A percentile compares a stretch with the other conserved stretches of the same genome.
Evolutionary conservation across 2,329 filamentous ascomycete species (phyloP).

Genomic region (Lachnellula hyalina): DNA sequence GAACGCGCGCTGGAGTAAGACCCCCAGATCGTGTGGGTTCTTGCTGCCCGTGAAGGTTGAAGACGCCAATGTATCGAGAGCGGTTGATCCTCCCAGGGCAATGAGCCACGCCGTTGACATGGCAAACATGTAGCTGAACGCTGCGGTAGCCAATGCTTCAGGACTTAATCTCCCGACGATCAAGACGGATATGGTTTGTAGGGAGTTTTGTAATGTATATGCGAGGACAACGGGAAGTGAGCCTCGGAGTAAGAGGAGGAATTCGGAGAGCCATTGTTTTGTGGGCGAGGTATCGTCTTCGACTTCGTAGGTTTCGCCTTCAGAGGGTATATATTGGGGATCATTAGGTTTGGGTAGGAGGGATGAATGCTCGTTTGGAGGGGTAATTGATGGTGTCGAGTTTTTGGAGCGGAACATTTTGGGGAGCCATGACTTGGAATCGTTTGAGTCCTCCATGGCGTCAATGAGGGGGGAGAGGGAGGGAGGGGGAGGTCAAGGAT

Average conservation of each 20-base stretch:
- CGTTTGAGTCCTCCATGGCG: slow-evolving; percentile 19
- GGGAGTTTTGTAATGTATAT: slow-evolving; percentile 78
- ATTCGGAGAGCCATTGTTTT: slow-evolving; percentile 47
- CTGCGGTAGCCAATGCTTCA: slow-evolving; percentile 73
- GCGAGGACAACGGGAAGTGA: slow-evolving; percentile 76
- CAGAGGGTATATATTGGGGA: slow-evolving; percentile 6
- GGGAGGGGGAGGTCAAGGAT: not conserved
- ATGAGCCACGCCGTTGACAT: slow-evolving; percentile 87
- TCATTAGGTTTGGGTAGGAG: slow-evolving; percentile 22
- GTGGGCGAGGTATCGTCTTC: slow-evolving; percentile 19
- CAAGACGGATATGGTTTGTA: slow-evolving; percentile 77
- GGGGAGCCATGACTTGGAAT: slow-evolving; percentile 26
- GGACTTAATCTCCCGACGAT: slow-evolving; percentile 76
- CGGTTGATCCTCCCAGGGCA: slow-evolving; percentile 78
- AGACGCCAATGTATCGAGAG: slow-evolving; percentile 78
- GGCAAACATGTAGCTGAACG: slow-evolving; percentile 91
- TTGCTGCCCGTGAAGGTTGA: slow-evolving; percentile 76
- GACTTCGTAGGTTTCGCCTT: slow-evolving; percentile 24
- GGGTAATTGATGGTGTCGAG: slow-evolving; percentile 16
- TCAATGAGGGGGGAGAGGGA: not conserved
- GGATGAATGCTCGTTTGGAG: slow-evolving; percentile 28
- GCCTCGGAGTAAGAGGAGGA: slow-evolving; percentile 61
- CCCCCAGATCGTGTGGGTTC: slow-evolving; percentile 71
- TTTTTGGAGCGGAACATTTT: slow-evolving; percentile 20
- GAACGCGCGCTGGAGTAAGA: slow-evolving; percentile 72